phyloP scores from a whole-genome alignment of 2,329 filamentous ascomycete genomes.

The Parascedosporium putredinis region DNA sequence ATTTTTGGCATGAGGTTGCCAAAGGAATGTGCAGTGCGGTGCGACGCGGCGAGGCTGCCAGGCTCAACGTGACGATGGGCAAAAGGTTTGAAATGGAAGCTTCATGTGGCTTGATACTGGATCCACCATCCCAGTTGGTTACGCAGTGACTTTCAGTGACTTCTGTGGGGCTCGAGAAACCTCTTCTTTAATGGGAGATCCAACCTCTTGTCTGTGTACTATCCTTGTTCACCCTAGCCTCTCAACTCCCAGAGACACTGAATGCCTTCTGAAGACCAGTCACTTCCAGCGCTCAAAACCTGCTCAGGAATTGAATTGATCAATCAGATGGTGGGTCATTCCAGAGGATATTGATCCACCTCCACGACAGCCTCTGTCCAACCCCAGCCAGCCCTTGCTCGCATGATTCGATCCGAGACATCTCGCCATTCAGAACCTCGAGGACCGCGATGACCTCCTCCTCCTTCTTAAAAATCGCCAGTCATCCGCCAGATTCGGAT shows the following conservation, averaged over 20 bases:
- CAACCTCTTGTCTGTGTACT: neutral
- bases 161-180: neutral
- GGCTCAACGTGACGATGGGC: neutral
- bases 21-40: neutral
- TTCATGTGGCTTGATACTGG: neutral
- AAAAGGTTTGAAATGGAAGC: neutral
- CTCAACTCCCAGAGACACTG: neutral
- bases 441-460: no score
- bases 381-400: no score
- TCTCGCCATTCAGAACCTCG: no score
- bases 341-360: no score
- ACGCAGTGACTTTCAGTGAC: constrained; percentile 1
- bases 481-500: no score
- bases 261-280: neutral
- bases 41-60: constrained; percentile 3
- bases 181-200: neutral
- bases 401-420: no score
- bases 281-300: no score
- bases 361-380: no score
- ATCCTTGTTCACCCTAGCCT: no score
- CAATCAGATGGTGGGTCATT: no score
- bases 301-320: no score
- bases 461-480: no score
- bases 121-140: neutral
- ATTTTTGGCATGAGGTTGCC: neutral